These are phyloP conservation scores for Artemisia annua DNA, from an alignment of 129 eudicot genomes.

Conservation along the genomic window DNA sequence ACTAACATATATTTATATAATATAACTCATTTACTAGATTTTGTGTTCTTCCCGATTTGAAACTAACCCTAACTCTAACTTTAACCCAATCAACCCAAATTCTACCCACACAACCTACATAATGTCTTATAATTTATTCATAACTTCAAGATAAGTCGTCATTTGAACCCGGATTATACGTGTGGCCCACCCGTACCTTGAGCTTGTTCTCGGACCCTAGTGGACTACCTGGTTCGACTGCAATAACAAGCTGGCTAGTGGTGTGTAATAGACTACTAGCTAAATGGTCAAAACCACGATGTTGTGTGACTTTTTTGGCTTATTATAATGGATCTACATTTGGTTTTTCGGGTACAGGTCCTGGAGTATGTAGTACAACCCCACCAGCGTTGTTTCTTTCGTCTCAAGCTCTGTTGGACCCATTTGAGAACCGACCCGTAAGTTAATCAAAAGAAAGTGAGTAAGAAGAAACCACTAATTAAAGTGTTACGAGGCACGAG, in stretches of 20 bases:
- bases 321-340: conserved; percentile 76
- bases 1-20: too few relatives aligned
- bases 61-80: too few relatives aligned
- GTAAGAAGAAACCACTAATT: conserved; percentile 44
- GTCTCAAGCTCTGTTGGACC: conserved; percentile 65
- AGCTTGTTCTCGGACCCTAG: conserved; percentile 48
- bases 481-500: conserved; percentile 71
- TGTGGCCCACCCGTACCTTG: conserved; percentile 81
- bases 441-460: too few relatives aligned
- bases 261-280: conserved; percentile 77
- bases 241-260: conserved; percentile 82
- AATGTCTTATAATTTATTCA: conserved; percentile 16
- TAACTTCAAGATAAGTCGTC: conserved; percentile 64
- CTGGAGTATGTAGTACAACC: conserved; percentile 49
- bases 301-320: conserved; percentile 90
- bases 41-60: too few relatives aligned
- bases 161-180: conserved; percentile 68
- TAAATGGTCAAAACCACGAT: conserved; percentile 49
- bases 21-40: too few relatives aligned
- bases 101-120: too few relatives aligned
- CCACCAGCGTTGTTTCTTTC: conserved; percentile 74
- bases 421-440: conserved; percentile 66
- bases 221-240: conserved; percentile 40
- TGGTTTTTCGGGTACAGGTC: conserved; percentile 51
- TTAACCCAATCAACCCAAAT: too few relatives aligned